Percentiles rank a stretch among this genome's conserved stretches.
Conservation (phyloP, 805 yeast species). For the Lipomyces sp. region DNA sequence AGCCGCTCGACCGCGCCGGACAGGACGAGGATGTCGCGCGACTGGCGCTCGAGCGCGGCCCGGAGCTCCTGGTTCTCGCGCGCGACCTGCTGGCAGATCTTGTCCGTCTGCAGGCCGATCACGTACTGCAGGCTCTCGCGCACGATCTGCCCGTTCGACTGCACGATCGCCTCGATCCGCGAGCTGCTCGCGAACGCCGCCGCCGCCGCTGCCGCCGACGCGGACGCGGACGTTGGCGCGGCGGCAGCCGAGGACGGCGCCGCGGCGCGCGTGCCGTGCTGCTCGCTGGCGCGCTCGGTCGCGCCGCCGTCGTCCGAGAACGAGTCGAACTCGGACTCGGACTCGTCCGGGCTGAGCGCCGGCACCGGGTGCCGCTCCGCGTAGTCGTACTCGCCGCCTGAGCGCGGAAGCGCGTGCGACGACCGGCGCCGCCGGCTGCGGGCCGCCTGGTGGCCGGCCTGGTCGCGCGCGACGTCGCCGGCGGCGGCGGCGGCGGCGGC, state of each 20-base stretch:
- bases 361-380: slow-evolving; percentile 14
- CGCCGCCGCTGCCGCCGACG: not conserved
- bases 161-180: slow-evolving; percentile 9
- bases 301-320: slow-evolving; percentile 21
- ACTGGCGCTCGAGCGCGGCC: slow-evolving; percentile 16
- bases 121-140: slow-evolving; percentile 20
- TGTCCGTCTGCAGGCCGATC: slow-evolving; percentile 17
- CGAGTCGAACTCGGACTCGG: slow-evolving; percentile 24
- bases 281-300: too few relatives aligned
- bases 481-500: slow-evolving; percentile 1
- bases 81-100: slow-evolving; percentile 8
- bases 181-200: not conserved
- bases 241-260: not conserved
- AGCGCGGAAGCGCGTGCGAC: not conserved
- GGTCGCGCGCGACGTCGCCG: not conserved
- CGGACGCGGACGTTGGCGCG: not conserved
- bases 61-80: slow-evolving; percentile 19
- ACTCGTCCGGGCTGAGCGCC: slow-evolving; percentile 19
- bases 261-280: too few relatives aligned
- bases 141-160: slow-evolving; percentile 5
- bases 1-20: slow-evolving; percentile 18
- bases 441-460: not conserved
- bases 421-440: not conserved
- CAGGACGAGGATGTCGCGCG: slow-evolving; percentile 5
- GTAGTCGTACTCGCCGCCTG: slow-evolving; percentile 2